Evolutionary conservation across 169 alveolate species (phyloP).

Genomic region (Besnoitia besnoiti): DNA sequence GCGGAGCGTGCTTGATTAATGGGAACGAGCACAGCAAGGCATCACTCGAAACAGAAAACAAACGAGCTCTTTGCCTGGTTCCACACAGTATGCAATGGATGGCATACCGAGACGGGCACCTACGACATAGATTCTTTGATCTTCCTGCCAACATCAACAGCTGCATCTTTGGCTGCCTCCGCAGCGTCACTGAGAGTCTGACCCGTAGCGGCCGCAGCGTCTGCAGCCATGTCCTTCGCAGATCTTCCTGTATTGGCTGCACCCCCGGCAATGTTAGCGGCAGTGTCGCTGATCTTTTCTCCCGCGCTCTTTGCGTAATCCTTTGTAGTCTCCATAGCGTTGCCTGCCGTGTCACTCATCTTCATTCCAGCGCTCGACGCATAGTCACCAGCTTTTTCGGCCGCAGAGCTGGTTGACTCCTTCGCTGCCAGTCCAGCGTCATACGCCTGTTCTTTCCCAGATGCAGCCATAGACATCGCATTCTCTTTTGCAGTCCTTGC

Average conservation of each 20-base stretch:
- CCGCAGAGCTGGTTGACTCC: background rate
- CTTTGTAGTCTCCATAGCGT: background rate
- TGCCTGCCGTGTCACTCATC: slow-evolving; percentile 10
- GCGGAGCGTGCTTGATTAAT: too few relatives aligned
- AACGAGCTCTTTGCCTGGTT: too few relatives aligned
- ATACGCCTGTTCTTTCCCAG: slow-evolving; percentile 5
- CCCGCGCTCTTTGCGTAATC: slow-evolving; percentile 15
- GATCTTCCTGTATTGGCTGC: background rate
- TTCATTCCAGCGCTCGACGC: slow-evolving; percentile 17
- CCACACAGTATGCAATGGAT: too few relatives aligned
- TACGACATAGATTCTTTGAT: background rate
- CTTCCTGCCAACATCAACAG: background rate
- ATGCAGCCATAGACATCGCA: background rate
- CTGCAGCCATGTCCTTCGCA: background rate
- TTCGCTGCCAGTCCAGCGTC: slow-evolving; percentile 12
- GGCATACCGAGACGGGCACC: too few relatives aligned
- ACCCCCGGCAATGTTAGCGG: slow-evolving; percentile 6
- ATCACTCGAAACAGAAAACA: too few relatives aligned
- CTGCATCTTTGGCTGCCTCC: background rate
- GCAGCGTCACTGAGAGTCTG: slow-evolving; percentile 7
- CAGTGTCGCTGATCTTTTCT: slow-evolving; percentile 30
- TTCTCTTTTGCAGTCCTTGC: slow-evolving; percentile 2
- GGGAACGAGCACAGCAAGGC: too few relatives aligned
- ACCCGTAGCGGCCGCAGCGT: background rate
- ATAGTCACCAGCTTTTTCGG: background rate